Base-by-base conservation (phyloP, 495 filamentous ascomycete species). In the Astrocystis sublimbata region DNA sequence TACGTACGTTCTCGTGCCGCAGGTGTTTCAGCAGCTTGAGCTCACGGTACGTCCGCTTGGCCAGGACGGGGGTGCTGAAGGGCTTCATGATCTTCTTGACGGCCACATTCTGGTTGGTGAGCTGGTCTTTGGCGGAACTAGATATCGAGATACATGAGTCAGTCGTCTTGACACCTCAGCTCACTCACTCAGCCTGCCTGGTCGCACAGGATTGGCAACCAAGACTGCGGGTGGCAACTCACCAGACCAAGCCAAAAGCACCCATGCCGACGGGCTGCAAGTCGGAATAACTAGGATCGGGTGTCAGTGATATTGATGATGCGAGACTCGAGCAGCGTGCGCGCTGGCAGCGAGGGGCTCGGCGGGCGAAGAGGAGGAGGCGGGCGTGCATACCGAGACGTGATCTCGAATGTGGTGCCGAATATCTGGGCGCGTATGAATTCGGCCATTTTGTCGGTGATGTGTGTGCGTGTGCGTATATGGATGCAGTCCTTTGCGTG, bases 31-130 rank as follows among this genome's bases (percentile, higher is more conserved):
- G 79, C 58, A 98, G 84, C 83, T 98, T 98, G 76, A 98, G 80
- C 73, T 98, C 94, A 61, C 94, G 89, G 72, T 98, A 98, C 26
- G 94, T 98, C 71, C 94, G 83, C 82, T 98, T 98, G 21, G 94
- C 94, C 41, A 98, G 79, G 45, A 98, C 94, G 6, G 94, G 94
- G 10, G 94, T 98, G 82, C 92, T 96, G 79, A 98, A 98, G 6
- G 94, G 94, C 82, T 98, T 98, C 96, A 98, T 98, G 71, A 98
- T 98, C 83, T 98, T 98, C 86, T 98, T 98, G 68, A 98, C 92
- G 31, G 94, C 94, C 60, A 98, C 94, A 71, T 91, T 91, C 73
- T 96, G 92, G 68, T 82, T 88, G 54, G 96, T 98, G 73, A 98
- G 92, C 82, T 97, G 92, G 74, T 98, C 94, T 78, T 89, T 93